Evolutionary conservation across 1,139 yeast genomes (phyloP).

Genomic region (Arxiozyma slooffiae): DNA sequence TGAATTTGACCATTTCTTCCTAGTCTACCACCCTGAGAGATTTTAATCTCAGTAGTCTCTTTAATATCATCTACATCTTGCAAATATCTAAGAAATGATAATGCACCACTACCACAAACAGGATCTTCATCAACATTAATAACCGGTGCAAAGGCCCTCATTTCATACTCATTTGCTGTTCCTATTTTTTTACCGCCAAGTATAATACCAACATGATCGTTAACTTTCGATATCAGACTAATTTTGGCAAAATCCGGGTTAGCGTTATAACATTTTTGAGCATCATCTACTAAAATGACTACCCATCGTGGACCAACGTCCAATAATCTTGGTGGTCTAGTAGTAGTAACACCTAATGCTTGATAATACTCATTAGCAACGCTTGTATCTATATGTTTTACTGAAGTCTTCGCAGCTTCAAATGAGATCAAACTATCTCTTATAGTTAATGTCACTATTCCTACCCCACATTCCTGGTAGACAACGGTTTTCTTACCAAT

Average conservation of each 20-base stretch:
- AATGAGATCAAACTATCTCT: conserved; percentile 16
- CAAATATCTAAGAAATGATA: conserved; percentile 30
- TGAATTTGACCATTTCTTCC: conserved; percentile 32
- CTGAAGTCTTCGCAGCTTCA: conserved; percentile 18
- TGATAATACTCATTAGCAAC: conserved; percentile 16
- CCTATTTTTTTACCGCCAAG: conserved; percentile 33
- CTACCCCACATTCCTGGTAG: conserved; percentile 39
- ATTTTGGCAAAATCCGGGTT: conserved; percentile 30
- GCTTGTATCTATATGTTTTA: conserved; percentile 19
- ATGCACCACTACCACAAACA: conserved; percentile 44
- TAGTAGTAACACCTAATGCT: conserved; percentile 21
- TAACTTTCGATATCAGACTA: conserved; percentile 13
- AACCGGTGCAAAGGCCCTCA: conserved; percentile 37
- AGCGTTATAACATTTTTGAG: conserved; percentile 29
- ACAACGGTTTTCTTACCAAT: conserved; percentile 18
- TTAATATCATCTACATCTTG: conserved; percentile 18
- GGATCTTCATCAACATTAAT: conserved; percentile 39
- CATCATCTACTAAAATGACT: conserved; percentile 29
- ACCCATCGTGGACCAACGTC: conserved; percentile 40
- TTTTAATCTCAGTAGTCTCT: conserved; percentile 16
- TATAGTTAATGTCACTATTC: conserved; percentile 33
- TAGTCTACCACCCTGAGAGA: conserved; percentile 34
- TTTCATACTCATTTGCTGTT: conserved; percentile 20
- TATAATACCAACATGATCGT: conserved; percentile 32
- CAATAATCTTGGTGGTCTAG: conserved; percentile 22